phyloP scores from a whole-genome alignment of 345 rosid species.

The Viola odorata region DNA sequence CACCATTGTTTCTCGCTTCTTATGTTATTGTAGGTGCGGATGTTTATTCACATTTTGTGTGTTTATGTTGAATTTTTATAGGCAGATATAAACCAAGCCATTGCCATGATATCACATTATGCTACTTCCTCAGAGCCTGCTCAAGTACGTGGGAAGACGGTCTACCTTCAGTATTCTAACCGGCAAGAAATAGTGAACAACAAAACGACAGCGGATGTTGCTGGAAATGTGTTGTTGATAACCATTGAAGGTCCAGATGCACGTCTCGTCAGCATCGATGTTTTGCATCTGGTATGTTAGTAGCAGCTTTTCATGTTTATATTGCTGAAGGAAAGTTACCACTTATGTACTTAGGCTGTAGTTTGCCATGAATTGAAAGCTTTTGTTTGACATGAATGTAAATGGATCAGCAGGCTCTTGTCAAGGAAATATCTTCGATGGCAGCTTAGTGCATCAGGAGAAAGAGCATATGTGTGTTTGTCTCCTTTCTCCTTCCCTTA shows the following conservation, averaged over 20 bases:
- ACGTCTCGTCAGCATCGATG: slow-evolving; percentile 97
- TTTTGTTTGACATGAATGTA: slow-evolving; percentile 82
- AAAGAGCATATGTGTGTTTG: slow-evolving; percentile 99
- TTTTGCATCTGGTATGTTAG: slow-evolving; percentile 90
- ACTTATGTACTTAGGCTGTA: slow-evolving; percentile 60
- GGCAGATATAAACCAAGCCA: slow-evolving; percentile 98
- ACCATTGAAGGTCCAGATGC: slow-evolving; percentile 95
- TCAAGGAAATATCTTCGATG: slow-evolving; percentile 97
- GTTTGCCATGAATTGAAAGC: slow-evolving; percentile 58
- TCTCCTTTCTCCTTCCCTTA: slow-evolving; percentile 99
- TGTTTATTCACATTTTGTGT: not conserved
- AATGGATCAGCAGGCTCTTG: slow-evolving; percentile 99
- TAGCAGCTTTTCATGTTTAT: slow-evolving; percentile 16
- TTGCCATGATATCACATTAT: slow-evolving; percentile 91
- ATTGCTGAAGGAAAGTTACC: slow-evolving; percentile 28
- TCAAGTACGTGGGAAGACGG: slow-evolving; percentile 99
- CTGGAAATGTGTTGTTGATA: slow-evolving; percentile 89
- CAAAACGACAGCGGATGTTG: slow-evolving; percentile 96
- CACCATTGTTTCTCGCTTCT: not conserved
- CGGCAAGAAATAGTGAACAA: slow-evolving; percentile 98
- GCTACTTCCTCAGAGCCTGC: slow-evolving; percentile 99
- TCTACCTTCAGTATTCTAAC: slow-evolving; percentile 94
- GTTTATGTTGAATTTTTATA: slow-evolving; percentile 18
- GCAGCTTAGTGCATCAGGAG: slow-evolving; percentile 99
- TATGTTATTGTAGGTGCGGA: not conserved